Evolutionary conservation across 768 basidiomycete species (phyloP).

Genomic region (Lactifluus volemus): DNA sequence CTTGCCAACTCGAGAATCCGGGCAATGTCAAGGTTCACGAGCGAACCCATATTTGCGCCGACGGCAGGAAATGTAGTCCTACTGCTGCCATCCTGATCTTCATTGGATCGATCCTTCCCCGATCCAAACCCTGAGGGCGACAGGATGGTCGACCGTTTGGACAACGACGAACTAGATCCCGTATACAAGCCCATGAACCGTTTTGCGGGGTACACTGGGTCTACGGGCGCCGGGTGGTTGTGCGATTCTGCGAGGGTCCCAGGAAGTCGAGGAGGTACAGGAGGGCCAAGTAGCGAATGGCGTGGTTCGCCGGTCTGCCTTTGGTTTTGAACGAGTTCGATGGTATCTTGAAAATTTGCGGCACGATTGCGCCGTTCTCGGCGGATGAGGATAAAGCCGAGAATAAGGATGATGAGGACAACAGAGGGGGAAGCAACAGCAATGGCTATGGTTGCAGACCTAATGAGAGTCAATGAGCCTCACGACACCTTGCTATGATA

Average conservation of each 20-base stretch:
- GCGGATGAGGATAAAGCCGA: background rate
- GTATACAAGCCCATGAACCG: background rate
- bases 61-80: background rate
- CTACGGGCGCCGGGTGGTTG: background rate
- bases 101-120: background rate
- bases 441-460: conserved; percentile 8
- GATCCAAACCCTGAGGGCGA: background rate
- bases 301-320: background rate
- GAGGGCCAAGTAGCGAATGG: background rate
- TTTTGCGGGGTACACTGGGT: conserved; percentile 8
- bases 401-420: background rate
- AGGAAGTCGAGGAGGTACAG: background rate
- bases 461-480: background rate
- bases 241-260: background rate
- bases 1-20: conserved; percentile 16
- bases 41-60: background rate
- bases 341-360: background rate
- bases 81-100: background rate
- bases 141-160: conserved; percentile 4
- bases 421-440: background rate
- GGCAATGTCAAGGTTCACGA: conserved; percentile 17
- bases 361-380: conserved; percentile 4
- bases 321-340: background rate
- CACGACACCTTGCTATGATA: background rate
- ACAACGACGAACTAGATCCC: background rate